Base-by-base conservation (phyloP, 2,329 filamentous ascomycete species). In the Scleromitrula shiraiana region DNA sequence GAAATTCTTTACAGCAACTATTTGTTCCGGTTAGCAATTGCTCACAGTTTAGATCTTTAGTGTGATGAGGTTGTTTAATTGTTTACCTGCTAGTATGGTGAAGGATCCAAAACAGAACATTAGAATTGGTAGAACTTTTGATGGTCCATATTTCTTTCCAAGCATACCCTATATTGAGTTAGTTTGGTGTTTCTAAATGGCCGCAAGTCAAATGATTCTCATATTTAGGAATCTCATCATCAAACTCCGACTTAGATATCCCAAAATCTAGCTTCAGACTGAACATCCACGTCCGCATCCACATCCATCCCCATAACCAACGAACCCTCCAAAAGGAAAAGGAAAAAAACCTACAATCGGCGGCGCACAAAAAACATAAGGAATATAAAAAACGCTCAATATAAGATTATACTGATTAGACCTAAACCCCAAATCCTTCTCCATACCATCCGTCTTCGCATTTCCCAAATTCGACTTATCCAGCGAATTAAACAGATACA, bases 371-470 rank as follows among this genome's bases (percentile, higher is more conserved):
- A 88, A 60, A 29, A 87, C 83, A 61, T 84, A 88, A 0, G 84
- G 84, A 6, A 88, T 71, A 64, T 85, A 89, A 70, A 89, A 89
- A 54, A 89, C 80, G 43, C 73, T 75, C 29, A 88, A 65, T 40
- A 87, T 74, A 23, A 80, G 73, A 61, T 86, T 87, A 67, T 88
- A 86, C 61, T 86, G 74, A 53, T 79, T 73, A 1, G 67, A 63
- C 36, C 72, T 72, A 65, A 88, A 81, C 26, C 76, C 63, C 17
- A 87, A 67, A 56, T 80, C 75, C 20, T 66, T 67, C 10, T 59
- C 59, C 44, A 62, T 15, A 8, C 49, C 46, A 36, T 53, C 59
- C 0, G 77, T 81, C 60, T 81, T 68, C 2, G 77, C 76, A 59
- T 80, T 80, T 43, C 76, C 73, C 32, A 75, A 58, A 53, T 76